Conservation (phyloP, 108 stramenopile genomes). For the Fragilaria crotonensis region DNA sequence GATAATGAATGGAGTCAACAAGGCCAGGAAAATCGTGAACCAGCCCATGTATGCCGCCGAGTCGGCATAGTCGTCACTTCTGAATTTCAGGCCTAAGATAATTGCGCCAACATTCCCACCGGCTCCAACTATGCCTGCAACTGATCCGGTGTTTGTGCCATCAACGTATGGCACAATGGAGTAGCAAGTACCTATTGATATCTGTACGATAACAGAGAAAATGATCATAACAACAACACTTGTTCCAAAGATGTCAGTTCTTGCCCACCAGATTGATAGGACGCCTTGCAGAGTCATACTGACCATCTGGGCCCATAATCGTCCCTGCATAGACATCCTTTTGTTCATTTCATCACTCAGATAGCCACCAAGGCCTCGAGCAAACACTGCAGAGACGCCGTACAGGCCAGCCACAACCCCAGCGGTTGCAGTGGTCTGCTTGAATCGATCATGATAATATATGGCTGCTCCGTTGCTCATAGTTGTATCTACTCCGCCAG, state of each 20-base stretch:
- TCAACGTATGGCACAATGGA: constrained; percentile 65
- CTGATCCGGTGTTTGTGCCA: constrained; percentile 53
- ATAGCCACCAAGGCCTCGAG: constrained; percentile 44
- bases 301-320: constrained; percentile 32
- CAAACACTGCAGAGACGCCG: constrained; percentile 37
- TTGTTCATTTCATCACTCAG: constrained; percentile 22
- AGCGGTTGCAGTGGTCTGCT: constrained; percentile 22
- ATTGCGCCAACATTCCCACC: constrained; percentile 44
- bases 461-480: constrained; percentile 54
- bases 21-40: constrained; percentile 25
- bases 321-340: constrained; percentile 37
- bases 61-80: not conserved
- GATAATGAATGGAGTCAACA: constrained; percentile 37
- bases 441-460: constrained; percentile 39
- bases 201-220: constrained; percentile 57
- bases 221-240: constrained; percentile 39
- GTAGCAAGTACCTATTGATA: constrained; percentile 53
- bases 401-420: constrained; percentile 46
- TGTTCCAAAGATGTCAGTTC: constrained; percentile 8
- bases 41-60: constrained; percentile 27
- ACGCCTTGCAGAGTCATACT: constrained; percentile 41
- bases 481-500: constrained; percentile 60
- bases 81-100: constrained; percentile 14
- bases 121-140: constrained; percentile 70
- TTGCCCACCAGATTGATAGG: constrained; percentile 36